Evolutionary conservation across 176 grass and related monocot species (phyloP), one percentile per base, ranked within the genome.

Genomic region (Cocos nucifera): DNA sequence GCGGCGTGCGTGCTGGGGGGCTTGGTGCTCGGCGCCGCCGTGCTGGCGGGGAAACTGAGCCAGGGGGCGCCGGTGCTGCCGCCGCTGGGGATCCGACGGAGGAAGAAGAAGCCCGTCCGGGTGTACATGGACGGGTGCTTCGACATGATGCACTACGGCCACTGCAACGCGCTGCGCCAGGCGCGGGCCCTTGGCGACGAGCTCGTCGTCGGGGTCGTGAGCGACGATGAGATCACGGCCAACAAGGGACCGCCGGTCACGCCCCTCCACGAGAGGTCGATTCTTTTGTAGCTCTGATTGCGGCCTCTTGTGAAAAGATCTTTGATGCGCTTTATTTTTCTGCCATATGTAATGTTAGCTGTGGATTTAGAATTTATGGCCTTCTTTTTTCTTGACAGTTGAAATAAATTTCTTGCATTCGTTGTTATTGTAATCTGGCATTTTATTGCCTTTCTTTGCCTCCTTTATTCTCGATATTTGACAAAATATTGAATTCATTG

Each of bases 141-240:
- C 77, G 86, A 95, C 86, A 95, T 95, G 90, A 95, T 95, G 90
- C 90, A 95, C 86, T 95, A 89, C 76, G 81, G 89, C 2, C 89
- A 95, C 62, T 89, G 89, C 72, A 95, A 95, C 78, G 85, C 85
- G 39, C 74, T 89, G 69, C 70, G 90, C 27, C 91, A 96, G 73
- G 92, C 92, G 29, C 72, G 70, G 21, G 71, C 77, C 17, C 86
- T 95, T 17, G 86, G 86, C 19, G 91, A 95, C 58, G 77, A 84
- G 72, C 91, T 95, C 50, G 61, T 95, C 49, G 91, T 95, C 35
- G 83, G 91, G 15, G 91, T 90, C 7, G 53, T 89, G 53, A 76
- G 82, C 49, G 85, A 89, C 58, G 74, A 78, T 27, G 90, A 95
- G 85, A 95, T 95, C 73, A 89, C 74, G 44, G 82, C 59, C 14